Conservation (phyloP, 2,329 filamentous ascomycete genomes). For the Aureobasidium sp. region DNA sequence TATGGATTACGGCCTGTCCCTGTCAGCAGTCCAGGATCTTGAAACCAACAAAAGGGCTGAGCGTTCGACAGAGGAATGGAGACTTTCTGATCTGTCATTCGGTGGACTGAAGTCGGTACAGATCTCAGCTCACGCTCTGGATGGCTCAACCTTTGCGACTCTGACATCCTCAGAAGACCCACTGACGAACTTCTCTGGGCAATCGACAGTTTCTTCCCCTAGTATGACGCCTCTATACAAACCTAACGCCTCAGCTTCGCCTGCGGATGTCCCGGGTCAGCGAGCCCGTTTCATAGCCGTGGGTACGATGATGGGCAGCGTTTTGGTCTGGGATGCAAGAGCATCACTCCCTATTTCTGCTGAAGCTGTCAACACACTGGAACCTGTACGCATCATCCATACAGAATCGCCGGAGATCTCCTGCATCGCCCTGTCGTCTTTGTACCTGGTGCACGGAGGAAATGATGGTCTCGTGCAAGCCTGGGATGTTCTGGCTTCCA, state of each 20-base stretch:
- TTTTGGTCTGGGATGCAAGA: slow-evolving; percentile 80
- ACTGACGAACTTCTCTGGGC: slow-evolving; percentile 50
- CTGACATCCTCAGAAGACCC: slow-evolving; percentile 73
- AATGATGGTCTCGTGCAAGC: slow-evolving; percentile 92
- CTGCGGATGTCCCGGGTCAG: slow-evolving; percentile 69
- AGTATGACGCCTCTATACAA: slow-evolving; percentile 44
- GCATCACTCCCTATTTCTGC: slow-evolving; percentile 49
- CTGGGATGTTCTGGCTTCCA: slow-evolving; percentile 88
- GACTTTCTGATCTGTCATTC: slow-evolving; percentile 51
- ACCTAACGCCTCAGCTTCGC: slow-evolving; percentile 34
- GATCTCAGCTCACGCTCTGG: slow-evolving; percentile 63
- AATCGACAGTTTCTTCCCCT: slow-evolving; percentile 44
- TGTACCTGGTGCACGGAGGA: slow-evolving; percentile 87
- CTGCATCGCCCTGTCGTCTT: slow-evolving; percentile 68
- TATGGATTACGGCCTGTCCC: neutral
- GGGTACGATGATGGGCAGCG: slow-evolving; percentile 68
- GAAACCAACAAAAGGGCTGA: slow-evolving; percentile 14
- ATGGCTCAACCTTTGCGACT: slow-evolving; percentile 63
- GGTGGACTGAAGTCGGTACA: slow-evolving; percentile 50
- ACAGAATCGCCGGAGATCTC: slow-evolving; percentile 90
- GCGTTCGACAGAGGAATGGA: slow-evolving; percentile 53
- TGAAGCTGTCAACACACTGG: slow-evolving; percentile 49
- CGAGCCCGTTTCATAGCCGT: slow-evolving; percentile 71
- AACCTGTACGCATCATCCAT: slow-evolving; percentile 71
- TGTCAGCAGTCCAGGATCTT: neutral